Evolutionary conservation across 2,329 filamentous ascomycete species (phyloP).

Genomic region (Xylaria sp.): DNA sequence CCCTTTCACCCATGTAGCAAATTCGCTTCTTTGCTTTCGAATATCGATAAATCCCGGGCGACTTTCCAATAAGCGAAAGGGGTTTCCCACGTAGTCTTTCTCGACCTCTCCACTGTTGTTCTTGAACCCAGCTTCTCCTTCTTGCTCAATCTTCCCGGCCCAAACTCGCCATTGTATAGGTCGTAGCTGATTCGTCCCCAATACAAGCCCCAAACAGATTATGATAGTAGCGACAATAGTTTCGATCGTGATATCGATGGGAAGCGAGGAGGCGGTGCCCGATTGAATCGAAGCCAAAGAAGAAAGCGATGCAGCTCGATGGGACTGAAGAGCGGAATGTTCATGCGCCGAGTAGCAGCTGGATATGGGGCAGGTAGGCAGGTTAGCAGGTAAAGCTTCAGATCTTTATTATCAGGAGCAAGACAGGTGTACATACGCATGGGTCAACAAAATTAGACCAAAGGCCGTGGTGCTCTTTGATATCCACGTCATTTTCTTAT

Average conservation of each 20-base stretch:
- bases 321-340: constrained; percentile 79
- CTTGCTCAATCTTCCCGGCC: constrained; percentile 84
- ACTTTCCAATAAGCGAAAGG: constrained; percentile 82
- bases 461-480: constrained; percentile 77
- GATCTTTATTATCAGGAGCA: constrained; percentile 2
- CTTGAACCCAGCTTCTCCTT: constrained; percentile 71
- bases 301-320: constrained; percentile 60
- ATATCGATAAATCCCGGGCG: constrained; percentile 89
- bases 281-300: constrained; percentile 57
- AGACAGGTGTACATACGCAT: constrained; percentile 74
- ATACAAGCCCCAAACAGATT: constrained; percentile 85
- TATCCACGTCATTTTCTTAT: constrained; percentile 73
- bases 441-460: constrained; percentile 82
- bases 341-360: constrained; percentile 98
- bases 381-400: constrained; percentile 29
- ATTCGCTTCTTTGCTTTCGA: constrained; percentile 81
- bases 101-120: constrained; percentile 72
- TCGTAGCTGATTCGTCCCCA: constrained; percentile 79
- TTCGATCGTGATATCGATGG: constrained; percentile 88
- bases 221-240: constrained; percentile 82
- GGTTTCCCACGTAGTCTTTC: constrained; percentile 78
- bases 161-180: constrained; percentile 87
- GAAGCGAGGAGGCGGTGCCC: constrained; percentile 65
- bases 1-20: constrained; percentile 76
- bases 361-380: constrained; percentile 35